Base-by-base conservation (phyloP, 2,329 filamentous ascomycete species). In the Colletotrichum noveboracense region DNA sequence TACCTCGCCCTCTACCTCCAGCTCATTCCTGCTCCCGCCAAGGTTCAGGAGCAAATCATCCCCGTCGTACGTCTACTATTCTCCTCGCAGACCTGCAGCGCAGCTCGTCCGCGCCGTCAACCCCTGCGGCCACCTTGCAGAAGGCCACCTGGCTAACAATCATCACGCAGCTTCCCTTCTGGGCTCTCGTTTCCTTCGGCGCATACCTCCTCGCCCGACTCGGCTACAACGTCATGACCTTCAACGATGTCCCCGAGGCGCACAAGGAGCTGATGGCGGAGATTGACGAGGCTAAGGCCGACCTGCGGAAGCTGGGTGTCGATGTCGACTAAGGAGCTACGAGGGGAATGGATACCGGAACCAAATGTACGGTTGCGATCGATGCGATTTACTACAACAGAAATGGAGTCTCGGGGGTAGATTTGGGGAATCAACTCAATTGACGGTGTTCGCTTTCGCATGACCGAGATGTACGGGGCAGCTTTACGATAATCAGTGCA, bases 201-300 rank as follows among this genome's bases (percentile, higher is more conserved):
- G 94, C 96, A 77, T 96, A 96, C 86, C 93, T 99, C 24, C 93
- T 99, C 78, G 95, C 94, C 88, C 95, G 95, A 80, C 94, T 99
- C 77, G 97, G 97, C 81, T 94, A 93, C 88, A 97, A 97, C 78
- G 95, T 99, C 80, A 90, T 98, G 83, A 98, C 95, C 73, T 99
- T 99, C 91, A 97, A 98, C 89, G 96, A 98, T 86, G 95, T 97
- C 65, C 96, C 96, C 70, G 91, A 95, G 77, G 97, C 97, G 68
- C 94, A 98, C 86, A 92, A 93, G 83, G 96, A 98, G 87, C 88
- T 99, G 80, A 95, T 97, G 90, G 89, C 87, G 80, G 94, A 98
- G 87, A 97, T 97, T 82, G 90, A 95, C 77, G 80, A 93, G 84
- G 95, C 95, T 78, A 93, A 94, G 87, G 87, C 87, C 77, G 95